These are phyloP conservation scores for Hyparrhenia diplandra DNA, from an alignment of 176 grass and related monocot genomes.

Conservation along the genomic window DNA sequence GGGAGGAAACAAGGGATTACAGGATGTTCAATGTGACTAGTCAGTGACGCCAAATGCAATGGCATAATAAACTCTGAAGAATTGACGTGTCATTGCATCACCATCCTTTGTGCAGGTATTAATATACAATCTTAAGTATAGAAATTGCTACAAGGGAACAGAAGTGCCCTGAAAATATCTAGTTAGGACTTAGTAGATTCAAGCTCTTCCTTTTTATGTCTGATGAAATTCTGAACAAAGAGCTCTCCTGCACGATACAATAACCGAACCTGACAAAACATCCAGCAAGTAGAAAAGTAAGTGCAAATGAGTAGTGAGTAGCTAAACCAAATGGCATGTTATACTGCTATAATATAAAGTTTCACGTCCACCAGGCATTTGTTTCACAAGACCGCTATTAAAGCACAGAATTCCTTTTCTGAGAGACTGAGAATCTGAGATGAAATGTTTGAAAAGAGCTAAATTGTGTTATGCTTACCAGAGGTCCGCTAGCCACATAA, in stretches of 20 bases:
- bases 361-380: neutral
- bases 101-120: neutral
- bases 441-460: neutral
- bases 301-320: neutral
- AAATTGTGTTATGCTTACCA: conserved; percentile 40
- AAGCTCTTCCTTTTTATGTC: conserved; percentile 15
- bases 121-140: neutral
- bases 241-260: conserved; percentile 71
- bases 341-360: neutral
- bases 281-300: neutral
- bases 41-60: neutral
- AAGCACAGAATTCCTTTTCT: neutral
- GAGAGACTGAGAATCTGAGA: neutral
- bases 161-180: neutral
- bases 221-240: conserved; percentile 60
- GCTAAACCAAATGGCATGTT: neutral
- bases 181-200: neutral
- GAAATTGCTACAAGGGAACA: neutral
- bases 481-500: conserved; percentile 83
- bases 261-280: conserved; percentile 49
- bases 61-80: neutral
- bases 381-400: neutral
- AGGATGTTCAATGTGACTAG: neutral
- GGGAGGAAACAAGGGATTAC: neutral
- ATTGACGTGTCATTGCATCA: neutral